Evolutionary conservation across 768 basidiomycete species (phyloP).

Genomic region (Rhizopogon vinicolor): DNA sequence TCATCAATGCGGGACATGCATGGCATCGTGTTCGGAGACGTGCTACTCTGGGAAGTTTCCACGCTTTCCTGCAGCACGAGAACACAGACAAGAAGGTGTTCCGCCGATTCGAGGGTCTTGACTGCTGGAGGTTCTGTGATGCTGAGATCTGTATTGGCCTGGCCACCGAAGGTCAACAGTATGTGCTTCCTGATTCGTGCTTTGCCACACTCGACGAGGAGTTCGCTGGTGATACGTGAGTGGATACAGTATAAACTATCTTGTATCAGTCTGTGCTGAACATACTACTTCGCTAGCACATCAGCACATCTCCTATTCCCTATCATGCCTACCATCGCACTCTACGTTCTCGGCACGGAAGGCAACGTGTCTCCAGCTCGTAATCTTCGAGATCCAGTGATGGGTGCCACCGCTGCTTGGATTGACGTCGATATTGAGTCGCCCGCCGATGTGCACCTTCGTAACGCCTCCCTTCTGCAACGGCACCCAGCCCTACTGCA

Average conservation of each 20-base stretch:
- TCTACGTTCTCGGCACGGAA: constrained; percentile 45
- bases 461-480: constrained; percentile 55
- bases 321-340: constrained; percentile 45
- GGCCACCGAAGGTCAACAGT: constrained; percentile 51
- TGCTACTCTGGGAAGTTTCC: constrained; percentile 21
- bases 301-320: constrained; percentile 53
- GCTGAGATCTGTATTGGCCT: constrained; percentile 54
- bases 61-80: constrained; percentile 22
- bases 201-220: constrained; percentile 51
- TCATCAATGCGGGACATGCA: constrained; percentile 13
- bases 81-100: not conserved
- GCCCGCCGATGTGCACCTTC: constrained; percentile 52
- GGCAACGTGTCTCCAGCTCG: constrained; percentile 13
- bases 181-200: constrained; percentile 48
- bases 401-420: constrained; percentile 21
- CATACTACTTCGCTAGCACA: constrained; percentile 24
- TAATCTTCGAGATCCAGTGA: constrained; percentile 11
- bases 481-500: constrained; percentile 45
- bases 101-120: constrained; percentile 19
- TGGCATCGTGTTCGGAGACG: constrained; percentile 26
- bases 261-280: constrained; percentile 1
- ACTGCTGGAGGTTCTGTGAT: constrained; percentile 44
- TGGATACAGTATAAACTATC: not conserved
- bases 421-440: constrained; percentile 48
- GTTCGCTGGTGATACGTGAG: constrained; percentile 29